phyloP scores from a whole-genome alignment of 495 filamentous ascomycete genomes.

The Oidiodendron maius region DNA sequence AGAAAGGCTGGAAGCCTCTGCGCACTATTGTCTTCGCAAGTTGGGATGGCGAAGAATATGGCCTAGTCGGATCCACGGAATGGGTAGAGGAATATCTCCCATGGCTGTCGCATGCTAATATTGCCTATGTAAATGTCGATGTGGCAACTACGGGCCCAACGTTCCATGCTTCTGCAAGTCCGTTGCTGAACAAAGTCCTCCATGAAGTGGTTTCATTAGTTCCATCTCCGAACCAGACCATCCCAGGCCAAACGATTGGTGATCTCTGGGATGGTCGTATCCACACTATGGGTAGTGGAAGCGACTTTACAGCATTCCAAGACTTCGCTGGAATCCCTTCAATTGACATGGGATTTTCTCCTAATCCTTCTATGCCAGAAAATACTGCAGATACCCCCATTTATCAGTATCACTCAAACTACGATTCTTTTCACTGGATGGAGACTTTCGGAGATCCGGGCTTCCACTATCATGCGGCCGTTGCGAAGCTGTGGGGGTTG shows the following conservation, averaged over 20 bases:
- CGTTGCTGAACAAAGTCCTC: slow-evolving; percentile 72
- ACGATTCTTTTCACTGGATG: slow-evolving; percentile 92
- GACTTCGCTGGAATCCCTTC: slow-evolving; percentile 83
- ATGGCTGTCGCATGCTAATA: slow-evolving; percentile 70
- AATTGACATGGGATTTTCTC: slow-evolving; percentile 75
- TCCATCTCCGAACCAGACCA: slow-evolving; percentile 76
- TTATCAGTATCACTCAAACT: slow-evolving; percentile 89
- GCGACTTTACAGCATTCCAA: slow-evolving; percentile 91
- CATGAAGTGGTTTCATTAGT: slow-evolving; percentile 63
- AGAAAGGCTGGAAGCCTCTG: slow-evolving; percentile 80
- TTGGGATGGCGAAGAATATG: slow-evolving; percentile 96
- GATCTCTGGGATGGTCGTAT: slow-evolving; percentile 65
- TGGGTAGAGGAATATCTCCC: slow-evolving; percentile 91
- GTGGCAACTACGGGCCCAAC: slow-evolving; percentile 64
- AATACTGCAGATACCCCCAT: slow-evolving; percentile 29
- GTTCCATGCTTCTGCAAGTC: slow-evolving; percentile 68
- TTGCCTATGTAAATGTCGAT: slow-evolving; percentile 91
- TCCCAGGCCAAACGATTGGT: slow-evolving; percentile 68
- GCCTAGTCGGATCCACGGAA: slow-evolving; percentile 87
- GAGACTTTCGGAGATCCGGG: slow-evolving; percentile 72
- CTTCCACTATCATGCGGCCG: slow-evolving; percentile 72
- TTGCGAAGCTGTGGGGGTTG: slow-evolving; percentile 75
- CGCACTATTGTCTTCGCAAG: slow-evolving; percentile 90
- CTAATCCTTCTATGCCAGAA: slow-evolving; percentile 28
- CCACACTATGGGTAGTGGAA: slow-evolving; percentile 69